These are phyloP conservation scores for Pleurotus cornucopiae DNA, from an alignment of 768 basidiomycete species.

Conservation along the genomic window DNA sequence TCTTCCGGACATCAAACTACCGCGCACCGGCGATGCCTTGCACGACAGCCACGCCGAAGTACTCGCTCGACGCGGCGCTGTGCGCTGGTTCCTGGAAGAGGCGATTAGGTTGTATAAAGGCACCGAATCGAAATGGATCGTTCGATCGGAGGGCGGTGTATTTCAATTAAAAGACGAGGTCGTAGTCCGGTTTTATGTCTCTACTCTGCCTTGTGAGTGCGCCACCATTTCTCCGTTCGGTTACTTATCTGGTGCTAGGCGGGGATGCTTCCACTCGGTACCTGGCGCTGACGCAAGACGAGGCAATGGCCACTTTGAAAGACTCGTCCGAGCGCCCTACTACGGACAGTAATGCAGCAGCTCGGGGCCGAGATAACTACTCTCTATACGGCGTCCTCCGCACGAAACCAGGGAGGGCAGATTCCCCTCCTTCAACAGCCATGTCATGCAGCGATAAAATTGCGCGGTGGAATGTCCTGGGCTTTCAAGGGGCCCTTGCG, in stretches of 20 bases:
- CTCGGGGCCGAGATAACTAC: slow-evolving; percentile 83
- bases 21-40: slow-evolving; percentile 68
- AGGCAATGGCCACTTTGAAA: slow-evolving; percentile 68
- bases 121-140: slow-evolving; percentile 49
- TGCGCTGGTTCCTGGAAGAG: slow-evolving; percentile 81
- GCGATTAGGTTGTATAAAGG: slow-evolving; percentile 31
- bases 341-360: slow-evolving; percentile 32
- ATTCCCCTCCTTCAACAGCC: slow-evolving; percentile 75
- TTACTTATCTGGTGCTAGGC: slow-evolving; percentile 39
- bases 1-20: slow-evolving; percentile 58
- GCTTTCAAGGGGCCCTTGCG: slow-evolving; percentile 81
- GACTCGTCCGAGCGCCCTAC: slow-evolving; percentile 33
- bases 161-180: slow-evolving; percentile 46
- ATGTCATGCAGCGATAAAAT: slow-evolving; percentile 98
- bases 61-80: slow-evolving; percentile 74
- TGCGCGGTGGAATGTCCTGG: slow-evolving; percentile 78
- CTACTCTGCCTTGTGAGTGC: slow-evolving; percentile 44
- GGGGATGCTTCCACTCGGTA: slow-evolving; percentile 86
- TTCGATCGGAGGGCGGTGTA: slow-evolving; percentile 25
- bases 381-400: slow-evolving; percentile 70
- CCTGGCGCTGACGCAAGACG: slow-evolving; percentile 72
- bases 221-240: slow-evolving; percentile 2
- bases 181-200: slow-evolving; percentile 70
- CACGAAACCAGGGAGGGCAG: slow-evolving; percentile 92
- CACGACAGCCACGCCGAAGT: slow-evolving; percentile 94